Evolutionary conservation across 2,329 filamentous ascomycete species (phyloP), one percentile per base, ranked within the genome.

Genomic region (Cadophora malorum): DNA sequence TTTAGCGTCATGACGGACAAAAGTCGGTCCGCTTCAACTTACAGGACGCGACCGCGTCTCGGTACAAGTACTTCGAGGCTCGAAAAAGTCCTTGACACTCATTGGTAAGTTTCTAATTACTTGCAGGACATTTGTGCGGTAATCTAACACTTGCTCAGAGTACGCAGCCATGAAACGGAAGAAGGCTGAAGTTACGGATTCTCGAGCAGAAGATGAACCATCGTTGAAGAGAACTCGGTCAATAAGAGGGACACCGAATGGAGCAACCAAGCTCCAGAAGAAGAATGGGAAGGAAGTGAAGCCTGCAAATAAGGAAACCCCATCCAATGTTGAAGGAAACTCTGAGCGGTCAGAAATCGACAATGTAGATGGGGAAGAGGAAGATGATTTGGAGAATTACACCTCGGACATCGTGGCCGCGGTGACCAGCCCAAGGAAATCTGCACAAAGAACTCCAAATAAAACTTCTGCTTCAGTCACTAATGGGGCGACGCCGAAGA

Each of bases 401-500:
- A 16, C 65, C 21, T 56, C 49, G 45, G 31, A 64, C 52, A 35
- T 31, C 25, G 28, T 28, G 33, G 38, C 16, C n/a, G 33, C 28
- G 38, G 31, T 23, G 16, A 33, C 33, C 19, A 63, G 61, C 3
- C 55, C 61, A 14, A 47, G 35, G n/a, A 69, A 64, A 63, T n/a
- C 31, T 31, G 50, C 41, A 16, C 52, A 31, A 10, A 14, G 55
- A 23, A 62, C 12, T 41, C 33, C 58, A 38, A 68, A 25, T 12
- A 56, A 38, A 63, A 14, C 25, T 5, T 25, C 33, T 3, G n/a
- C 4, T 25, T 19, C 25, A 53, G 4, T 45, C 10, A 23, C 59
- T 9, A 71, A 70, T 61, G 64, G 58, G 35, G 68, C 55, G 2
- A 76, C 72, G 7, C 73, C 75, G 21, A 73, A 35, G 16, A 73